These are phyloP conservation scores for Lathyrus tuberosus DNA, from an alignment of 306 rosid genomes.

Conservation along the genomic window DNA sequence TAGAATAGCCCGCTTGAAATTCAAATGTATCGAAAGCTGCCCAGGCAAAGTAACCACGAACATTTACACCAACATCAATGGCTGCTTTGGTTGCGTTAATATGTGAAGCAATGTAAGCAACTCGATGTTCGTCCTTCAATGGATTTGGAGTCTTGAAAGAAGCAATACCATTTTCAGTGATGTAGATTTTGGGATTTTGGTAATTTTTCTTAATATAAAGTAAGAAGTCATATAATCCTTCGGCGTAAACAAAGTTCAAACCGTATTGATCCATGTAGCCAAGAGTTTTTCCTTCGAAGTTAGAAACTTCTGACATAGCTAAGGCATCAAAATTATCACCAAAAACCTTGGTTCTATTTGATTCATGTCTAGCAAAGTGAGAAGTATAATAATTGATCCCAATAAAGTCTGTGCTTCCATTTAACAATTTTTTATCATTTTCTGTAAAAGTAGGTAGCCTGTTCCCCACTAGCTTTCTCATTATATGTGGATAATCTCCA, in stretches of 20 bases:
- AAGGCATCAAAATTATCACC: constrained; percentile 21
- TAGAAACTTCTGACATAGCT: neutral
- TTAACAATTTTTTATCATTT: constrained; percentile 21
- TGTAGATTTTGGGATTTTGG: constrained; percentile 38
- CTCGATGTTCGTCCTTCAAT: neutral
- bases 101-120: neutral
- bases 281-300: constrained; percentile 25
- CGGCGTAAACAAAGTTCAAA: constrained; percentile 26
- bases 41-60: constrained; percentile 45
- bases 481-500: constrained; percentile 43
- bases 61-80: constrained; percentile 34
- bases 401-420: constrained; percentile 42
- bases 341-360: neutral
- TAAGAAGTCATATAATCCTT: constrained; percentile 42
- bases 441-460: constrained; percentile 43
- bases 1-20: constrained; percentile 27
- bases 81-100: constrained; percentile 6
- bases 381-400: constrained; percentile 49
- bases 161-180: constrained; percentile 42
- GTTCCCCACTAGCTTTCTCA: constrained; percentile 40
- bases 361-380: constrained; percentile 29
- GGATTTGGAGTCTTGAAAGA: neutral
- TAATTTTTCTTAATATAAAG: constrained; percentile 33
- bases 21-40: constrained; percentile 41
- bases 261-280: constrained; percentile 33